These are phyloP conservation scores for Aegilops sharonensis DNA, from an alignment of 176 grass and related monocot genomes.

Conservation along the genomic window DNA sequence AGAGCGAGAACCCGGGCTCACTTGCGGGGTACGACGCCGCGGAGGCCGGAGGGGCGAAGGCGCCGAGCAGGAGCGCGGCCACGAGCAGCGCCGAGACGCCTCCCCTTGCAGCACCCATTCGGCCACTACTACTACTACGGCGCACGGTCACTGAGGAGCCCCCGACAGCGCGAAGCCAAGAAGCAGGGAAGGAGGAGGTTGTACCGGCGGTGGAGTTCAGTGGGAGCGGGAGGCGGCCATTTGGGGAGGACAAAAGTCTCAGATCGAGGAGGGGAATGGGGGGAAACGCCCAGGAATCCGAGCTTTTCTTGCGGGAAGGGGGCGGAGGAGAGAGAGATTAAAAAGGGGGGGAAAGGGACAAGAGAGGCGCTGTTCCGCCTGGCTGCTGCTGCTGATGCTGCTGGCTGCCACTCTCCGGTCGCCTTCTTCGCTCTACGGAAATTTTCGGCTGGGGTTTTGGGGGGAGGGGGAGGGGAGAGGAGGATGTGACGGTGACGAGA, in stretches of 20 bases:
- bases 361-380: slow-evolving; percentile 15
- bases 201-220: slow-evolving; percentile 20
- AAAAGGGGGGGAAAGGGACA: slow-evolving; percentile 38
- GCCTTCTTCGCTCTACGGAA: slow-evolving; percentile 6
- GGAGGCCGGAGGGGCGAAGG: slow-evolving; percentile 26
- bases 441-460: slow-evolving; percentile 34
- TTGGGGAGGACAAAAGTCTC: slow-evolving; percentile 32
- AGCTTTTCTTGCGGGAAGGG: slow-evolving; percentile 31
- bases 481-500: slow-evolving; percentile 3
- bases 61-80: slow-evolving; percentile 33
- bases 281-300: slow-evolving; percentile 42
- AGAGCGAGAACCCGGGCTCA: background rate
- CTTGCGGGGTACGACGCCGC: slow-evolving; percentile 54
- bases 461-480: background rate
- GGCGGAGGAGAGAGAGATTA: slow-evolving; percentile 29
- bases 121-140: no score
- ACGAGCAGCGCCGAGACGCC: slow-evolving; percentile 31
- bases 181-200: background rate
- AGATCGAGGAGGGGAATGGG: slow-evolving; percentile 43
- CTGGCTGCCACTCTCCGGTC: slow-evolving; percentile 1
- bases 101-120: slow-evolving; percentile 23
- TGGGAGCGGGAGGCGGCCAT: slow-evolving; percentile 31
- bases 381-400: slow-evolving; percentile 9
- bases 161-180: background rate
- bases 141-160: background rate